These are phyloP conservation scores for Eucalyptus curtisii DNA, from an alignment of 345 rosid species.

Conservation along the genomic window DNA sequence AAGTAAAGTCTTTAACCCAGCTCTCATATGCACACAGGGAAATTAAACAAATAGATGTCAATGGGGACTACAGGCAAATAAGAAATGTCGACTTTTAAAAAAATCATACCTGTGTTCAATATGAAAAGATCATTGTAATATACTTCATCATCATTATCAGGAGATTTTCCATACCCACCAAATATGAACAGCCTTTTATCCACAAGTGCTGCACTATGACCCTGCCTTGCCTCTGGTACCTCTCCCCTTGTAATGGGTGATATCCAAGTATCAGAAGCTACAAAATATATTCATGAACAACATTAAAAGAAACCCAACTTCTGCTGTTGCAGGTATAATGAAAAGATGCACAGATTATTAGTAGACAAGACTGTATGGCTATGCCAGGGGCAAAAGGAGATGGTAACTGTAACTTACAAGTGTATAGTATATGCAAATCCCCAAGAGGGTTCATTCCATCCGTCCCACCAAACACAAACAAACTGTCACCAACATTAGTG, in stretches of 20 bases:
- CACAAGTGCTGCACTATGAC: constrained; percentile 83
- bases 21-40: background rate
- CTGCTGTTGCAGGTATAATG: background rate
- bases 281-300: background rate
- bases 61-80: background rate
- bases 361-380: background rate
- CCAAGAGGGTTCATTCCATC: no score
- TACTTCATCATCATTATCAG: constrained; percentile 38
- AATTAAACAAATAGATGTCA: background rate
- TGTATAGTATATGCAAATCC: no score
- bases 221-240: constrained; percentile 90
- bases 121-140: constrained; percentile 78
- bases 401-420: constrained; percentile 11
- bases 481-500: no score
- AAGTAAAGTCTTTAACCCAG: background rate
- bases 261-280: constrained; percentile 83
- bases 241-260: constrained; percentile 83
- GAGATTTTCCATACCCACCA: constrained; percentile 90
- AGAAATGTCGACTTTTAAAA: background rate
- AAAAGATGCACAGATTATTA: no score
- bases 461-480: no score
- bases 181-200: constrained; percentile 78
- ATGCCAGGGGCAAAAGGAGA: background rate
- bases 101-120: constrained; percentile 58
- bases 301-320: background rate